Conservation (phyloP, 805 yeast species). For the Yarrowia osloensis region DNA sequence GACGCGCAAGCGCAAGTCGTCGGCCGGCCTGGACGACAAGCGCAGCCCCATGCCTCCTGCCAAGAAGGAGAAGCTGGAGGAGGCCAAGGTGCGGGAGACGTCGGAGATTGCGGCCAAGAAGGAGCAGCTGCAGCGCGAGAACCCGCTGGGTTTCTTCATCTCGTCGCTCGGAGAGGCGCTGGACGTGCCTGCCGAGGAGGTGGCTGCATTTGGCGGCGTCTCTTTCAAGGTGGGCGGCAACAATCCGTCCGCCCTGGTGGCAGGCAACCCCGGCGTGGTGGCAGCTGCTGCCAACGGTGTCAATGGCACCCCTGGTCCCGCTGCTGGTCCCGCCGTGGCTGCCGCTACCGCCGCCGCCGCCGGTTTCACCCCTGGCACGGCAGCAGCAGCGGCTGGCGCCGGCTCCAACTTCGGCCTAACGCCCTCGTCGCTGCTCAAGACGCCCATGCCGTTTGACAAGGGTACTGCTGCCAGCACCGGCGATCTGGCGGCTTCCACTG, state of each 20-base stretch:
- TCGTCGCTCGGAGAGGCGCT: slow-evolving; percentile 43
- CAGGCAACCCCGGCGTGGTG: slow-evolving; percentile 7
- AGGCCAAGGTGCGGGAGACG: slow-evolving; percentile 34
- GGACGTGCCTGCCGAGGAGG: slow-evolving; percentile 42
- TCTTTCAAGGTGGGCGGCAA: slow-evolving; percentile 9
- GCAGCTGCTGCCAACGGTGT: background rate
- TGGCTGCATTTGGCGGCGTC: slow-evolving; percentile 33
- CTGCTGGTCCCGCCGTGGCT: slow-evolving; percentile 1
- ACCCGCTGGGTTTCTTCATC: slow-evolving; percentile 41
- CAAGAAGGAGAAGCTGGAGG: slow-evolving; percentile 31
- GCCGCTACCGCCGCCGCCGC: slow-evolving; percentile 13
- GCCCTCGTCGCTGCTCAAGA: slow-evolving; percentile 23
- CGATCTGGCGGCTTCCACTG: slow-evolving; percentile 29
- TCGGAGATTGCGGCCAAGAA: slow-evolving; percentile 34
- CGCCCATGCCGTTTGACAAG: slow-evolving; percentile 32
- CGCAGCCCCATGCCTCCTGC: slow-evolving; percentile 35
- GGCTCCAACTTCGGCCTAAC: background rate
- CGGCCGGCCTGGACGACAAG: slow-evolving; percentile 31
- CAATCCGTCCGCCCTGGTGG: background rate
- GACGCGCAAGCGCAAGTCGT: slow-evolving; percentile 35
- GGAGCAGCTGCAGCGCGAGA: slow-evolving; percentile 39
- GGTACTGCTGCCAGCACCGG: slow-evolving; percentile 35
- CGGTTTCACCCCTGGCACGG: background rate
- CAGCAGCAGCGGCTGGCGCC: background rate
- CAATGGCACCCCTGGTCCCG: slow-evolving; percentile 23